Percentiles rank a stretch among this genome's conserved stretches.
Conservation (phyloP, 2,329 filamentous ascomycete species). For the Acarospora socialis region DNA sequence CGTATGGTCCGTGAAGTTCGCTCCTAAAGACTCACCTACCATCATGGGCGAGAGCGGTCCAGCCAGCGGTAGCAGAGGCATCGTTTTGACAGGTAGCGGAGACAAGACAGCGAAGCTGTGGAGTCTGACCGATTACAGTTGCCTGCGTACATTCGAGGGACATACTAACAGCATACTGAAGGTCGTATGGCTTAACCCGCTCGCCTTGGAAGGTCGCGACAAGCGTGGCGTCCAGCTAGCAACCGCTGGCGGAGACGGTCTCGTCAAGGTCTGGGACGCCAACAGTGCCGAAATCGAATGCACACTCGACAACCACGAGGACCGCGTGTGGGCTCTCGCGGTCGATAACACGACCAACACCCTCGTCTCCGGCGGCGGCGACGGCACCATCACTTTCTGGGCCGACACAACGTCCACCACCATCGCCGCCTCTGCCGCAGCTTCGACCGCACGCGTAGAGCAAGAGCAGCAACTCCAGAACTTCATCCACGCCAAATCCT, state of each 20-base stretch:
- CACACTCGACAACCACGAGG: constrained; percentile 92
- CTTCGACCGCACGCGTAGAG: constrained; percentile 68
- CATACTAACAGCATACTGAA: constrained; percentile 94
- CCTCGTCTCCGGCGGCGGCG: constrained; percentile 79
- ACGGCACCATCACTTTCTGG: constrained; percentile 93
- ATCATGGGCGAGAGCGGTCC: constrained; percentile 58
- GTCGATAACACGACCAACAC: constrained; percentile 48
- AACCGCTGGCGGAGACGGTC: constrained; percentile 80
- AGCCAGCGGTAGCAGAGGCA: constrained; percentile 58
- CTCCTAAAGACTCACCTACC: constrained; percentile 60
- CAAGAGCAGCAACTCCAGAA: constrained; percentile 92
- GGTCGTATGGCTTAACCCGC: constrained; percentile 60
- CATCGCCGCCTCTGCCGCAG: constrained; percentile 56
- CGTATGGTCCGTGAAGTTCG: constrained; percentile 90
- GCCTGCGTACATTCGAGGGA: constrained; percentile 85
- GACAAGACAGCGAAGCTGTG: constrained; percentile 95
- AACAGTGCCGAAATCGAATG: constrained; percentile 70
- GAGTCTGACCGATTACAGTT: constrained; percentile 84
- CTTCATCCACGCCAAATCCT: constrained; percentile 74
- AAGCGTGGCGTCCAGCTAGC: constrained; percentile 56
- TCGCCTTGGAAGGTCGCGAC: background rate
- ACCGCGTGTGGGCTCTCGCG: constrained; percentile 83
- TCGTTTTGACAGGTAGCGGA: constrained; percentile 79
- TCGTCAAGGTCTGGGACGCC: constrained; percentile 94
- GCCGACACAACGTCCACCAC: constrained; percentile 77